A percentile compares a stretch with the other conserved stretches of the same genome.
Conservation (phyloP, 345 rosid genomes). For the Eucalyptus pauciflora region DNA sequence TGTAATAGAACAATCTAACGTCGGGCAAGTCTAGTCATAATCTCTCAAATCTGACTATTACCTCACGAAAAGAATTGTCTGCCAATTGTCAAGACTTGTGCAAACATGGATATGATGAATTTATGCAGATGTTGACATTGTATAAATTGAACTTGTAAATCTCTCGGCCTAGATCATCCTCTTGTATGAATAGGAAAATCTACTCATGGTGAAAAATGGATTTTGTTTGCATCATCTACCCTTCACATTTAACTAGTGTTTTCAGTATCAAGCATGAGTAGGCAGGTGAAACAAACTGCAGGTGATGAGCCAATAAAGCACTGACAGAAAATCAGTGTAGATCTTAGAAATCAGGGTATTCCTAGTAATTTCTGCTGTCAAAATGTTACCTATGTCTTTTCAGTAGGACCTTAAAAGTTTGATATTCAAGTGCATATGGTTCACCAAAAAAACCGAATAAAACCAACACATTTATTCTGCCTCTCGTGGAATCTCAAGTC, state of each 20-base stretch:
- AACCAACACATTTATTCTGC: no score
- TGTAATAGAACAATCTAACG: no score
- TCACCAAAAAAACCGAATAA: background rate
- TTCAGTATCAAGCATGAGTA: background rate
- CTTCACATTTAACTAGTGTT: background rate
- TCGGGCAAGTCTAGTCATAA: background rate
- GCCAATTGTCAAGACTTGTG: background rate
- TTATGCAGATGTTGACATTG: background rate
- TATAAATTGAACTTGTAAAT: background rate
- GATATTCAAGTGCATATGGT: background rate
- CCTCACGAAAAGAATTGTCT: background rate
- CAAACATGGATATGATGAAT: background rate
- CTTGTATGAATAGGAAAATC: background rate
- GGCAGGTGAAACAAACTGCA: background rate
- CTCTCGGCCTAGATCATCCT: background rate
- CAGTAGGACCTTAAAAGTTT: background rate
- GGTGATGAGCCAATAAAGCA: background rate
- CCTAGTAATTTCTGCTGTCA: background rate
- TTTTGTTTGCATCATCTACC: background rate
- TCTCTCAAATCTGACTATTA: background rate
- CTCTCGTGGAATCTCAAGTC: no score
- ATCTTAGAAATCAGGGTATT: background rate
- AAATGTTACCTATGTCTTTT: background rate
- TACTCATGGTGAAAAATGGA: background rate
- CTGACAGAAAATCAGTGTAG: background rate